Base-by-base conservation (phyloP, 805 yeast species). In the Starmerella stellata region DNA sequence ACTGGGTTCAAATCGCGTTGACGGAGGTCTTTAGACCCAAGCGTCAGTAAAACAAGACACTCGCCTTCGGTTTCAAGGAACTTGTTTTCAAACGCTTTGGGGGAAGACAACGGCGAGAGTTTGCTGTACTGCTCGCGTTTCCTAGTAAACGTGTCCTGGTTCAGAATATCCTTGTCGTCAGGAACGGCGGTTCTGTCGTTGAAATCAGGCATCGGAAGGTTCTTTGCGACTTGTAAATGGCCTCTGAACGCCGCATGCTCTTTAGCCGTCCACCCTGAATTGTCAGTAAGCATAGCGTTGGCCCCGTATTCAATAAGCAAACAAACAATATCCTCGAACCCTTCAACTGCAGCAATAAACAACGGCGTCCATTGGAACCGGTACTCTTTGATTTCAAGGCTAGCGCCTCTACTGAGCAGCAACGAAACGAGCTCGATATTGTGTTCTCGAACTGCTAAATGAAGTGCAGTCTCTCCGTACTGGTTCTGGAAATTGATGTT, bases 241-340 rank as follows among this genome's bases (percentile, higher is more conserved):
- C 96, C 96, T 49, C 95, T 68, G 34, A 87, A 62, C 36, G 81
- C 75, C 0, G 95, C 95, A 57, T 87, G 96, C 52, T 87, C 96
- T 74, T 82, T 74, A n/a, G 96, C 94, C 16, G 82, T 72, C 96
- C 96, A 87, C 0, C 95, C 95, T 38, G 90, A 76, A 34, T 72
- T 76, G 59, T 87, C 96, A 15, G 69, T 65, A 21, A 63, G 58
- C 33, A 69, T 67, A 41, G 61, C 69, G 5, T 64, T 60, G 4
- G 82, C 78, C 17, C 72, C 73, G 32, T 64, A 52, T 0, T 60
- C 58, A 21, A 75, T 56, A 44, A 87, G 63, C 7, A 69, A 43
- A 32, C 67, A 56, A 4, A 74, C 80, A 31, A 80, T 64, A 2
- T 68, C 69, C 30, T 51, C 52, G 39, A 60, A 70, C 2, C 95